These are phyloP conservation scores for Trichoderma cornu-damae DNA, from an alignment of 2,329 filamentous ascomycete species.

Conservation along the genomic window DNA sequence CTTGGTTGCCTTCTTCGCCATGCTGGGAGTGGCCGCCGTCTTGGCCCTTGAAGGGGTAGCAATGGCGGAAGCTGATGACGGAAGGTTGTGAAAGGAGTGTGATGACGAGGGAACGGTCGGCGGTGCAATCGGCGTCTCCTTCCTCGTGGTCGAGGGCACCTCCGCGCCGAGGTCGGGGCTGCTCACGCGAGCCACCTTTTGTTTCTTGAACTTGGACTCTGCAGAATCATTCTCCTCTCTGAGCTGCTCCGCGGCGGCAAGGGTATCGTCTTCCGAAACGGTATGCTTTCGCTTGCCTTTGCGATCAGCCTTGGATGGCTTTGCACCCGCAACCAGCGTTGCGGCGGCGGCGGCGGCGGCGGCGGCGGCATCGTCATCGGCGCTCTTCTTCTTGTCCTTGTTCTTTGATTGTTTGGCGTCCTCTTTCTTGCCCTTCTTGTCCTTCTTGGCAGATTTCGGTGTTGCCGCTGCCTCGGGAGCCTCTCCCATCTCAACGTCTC, in stretches of 20 bases:
- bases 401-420: conserved; percentile 26
- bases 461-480: conserved; percentile 27
- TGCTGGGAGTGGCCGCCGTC: conserved; percentile 22
- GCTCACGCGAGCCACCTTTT: conserved; percentile 31
- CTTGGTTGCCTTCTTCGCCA: conserved; percentile 25
- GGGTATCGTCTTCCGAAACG: conserved; percentile 36
- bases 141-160: conserved; percentile 24
- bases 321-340: conserved; percentile 14
- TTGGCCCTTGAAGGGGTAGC: conserved; percentile 26
- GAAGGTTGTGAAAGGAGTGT: conserved; percentile 20
- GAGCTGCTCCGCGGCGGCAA: conserved; percentile 34
- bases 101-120: conserved; percentile 28
- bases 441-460: conserved; percentile 25
- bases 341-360: conserved; percentile 21
- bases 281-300: conserved; percentile 37
- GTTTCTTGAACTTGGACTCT: conserved; percentile 41
- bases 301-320: conserved; percentile 25
- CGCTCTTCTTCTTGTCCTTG: conserved; percentile 9
- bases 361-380: neutral
- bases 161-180: conserved; percentile 36
- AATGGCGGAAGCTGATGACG: conserved; percentile 19
- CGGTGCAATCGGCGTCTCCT: conserved; percentile 33
- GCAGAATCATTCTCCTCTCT: conserved; percentile 32
- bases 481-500: conserved; percentile 43
- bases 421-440: conserved; percentile 32